Percentiles rank a stretch among this genome's conserved stretches.
Conservation (phyloP, 1,284 basidiomycete genomes). For the Gymnopus androsaceus region DNA sequence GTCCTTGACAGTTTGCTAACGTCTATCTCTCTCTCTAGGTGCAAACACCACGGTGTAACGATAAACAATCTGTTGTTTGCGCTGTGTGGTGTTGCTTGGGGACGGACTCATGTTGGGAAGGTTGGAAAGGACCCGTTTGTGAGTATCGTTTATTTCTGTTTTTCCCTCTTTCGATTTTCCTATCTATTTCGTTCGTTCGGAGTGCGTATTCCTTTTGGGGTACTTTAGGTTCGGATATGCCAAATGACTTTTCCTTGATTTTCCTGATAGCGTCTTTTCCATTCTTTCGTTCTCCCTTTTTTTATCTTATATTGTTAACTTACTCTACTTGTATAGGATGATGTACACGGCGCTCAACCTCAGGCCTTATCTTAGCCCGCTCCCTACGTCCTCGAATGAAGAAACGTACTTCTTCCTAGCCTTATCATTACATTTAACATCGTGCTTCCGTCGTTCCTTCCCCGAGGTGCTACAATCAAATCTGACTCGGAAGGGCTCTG, state of each 20-base stretch:
- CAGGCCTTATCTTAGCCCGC: slow-evolving; percentile 39
- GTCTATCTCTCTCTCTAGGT: too few relatives aligned
- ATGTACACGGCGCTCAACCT: slow-evolving; percentile 55
- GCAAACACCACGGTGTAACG: slow-evolving; percentile 49
- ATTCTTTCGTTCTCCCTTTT: too few relatives aligned
- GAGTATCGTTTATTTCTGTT: slow-evolving; percentile 18
- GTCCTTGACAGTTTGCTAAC: too few relatives aligned
- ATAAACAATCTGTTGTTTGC: slow-evolving; percentile 51
- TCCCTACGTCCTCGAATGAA: too few relatives aligned
- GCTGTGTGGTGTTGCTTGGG: slow-evolving; percentile 49
- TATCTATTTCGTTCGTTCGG: too few relatives aligned
- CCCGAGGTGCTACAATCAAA: slow-evolving; percentile 48
- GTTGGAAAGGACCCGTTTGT: slow-evolving; percentile 39
- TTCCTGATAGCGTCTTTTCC: too few relatives aligned
- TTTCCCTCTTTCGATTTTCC: too few relatives aligned
- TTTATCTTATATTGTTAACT: background rate
- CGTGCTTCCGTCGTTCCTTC: slow-evolving; percentile 44
- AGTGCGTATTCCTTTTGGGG: too few relatives aligned
- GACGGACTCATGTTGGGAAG: slow-evolving; percentile 27
- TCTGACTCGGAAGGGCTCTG: too few relatives aligned
- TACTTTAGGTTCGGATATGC: too few relatives aligned
- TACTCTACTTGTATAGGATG: slow-evolving; percentile 39
- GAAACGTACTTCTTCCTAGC: slow-evolving; percentile 47
- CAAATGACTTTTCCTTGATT: too few relatives aligned
- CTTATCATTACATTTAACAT: slow-evolving; percentile 54